A percentile compares a stretch with the other conserved stretches of the same genome.
These are phyloP conservation scores for Plenodomus tracheiphilus DNA, from an alignment of 2,329 filamentous ascomycete species.

Conservation along the genomic window DNA sequence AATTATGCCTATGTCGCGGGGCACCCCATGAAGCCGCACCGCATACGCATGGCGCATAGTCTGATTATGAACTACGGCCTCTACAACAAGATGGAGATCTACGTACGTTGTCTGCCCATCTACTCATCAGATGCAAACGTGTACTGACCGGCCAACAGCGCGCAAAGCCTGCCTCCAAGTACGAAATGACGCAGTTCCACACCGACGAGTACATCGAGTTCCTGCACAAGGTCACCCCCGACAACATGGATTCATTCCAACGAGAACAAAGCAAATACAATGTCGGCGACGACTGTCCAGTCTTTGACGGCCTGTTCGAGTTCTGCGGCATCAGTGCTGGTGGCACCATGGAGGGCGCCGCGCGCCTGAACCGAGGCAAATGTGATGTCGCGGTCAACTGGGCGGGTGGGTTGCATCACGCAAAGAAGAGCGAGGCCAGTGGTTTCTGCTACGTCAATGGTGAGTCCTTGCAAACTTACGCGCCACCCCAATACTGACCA, in stretches of 20 bases:
- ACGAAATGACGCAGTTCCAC: constrained; percentile 74
- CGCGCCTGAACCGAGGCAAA: constrained; percentile 68
- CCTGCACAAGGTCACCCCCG: constrained; percentile 85
- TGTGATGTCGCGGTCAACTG: constrained; percentile 66
- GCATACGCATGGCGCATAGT: constrained; percentile 67
- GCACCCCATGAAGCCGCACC: constrained; percentile 69
- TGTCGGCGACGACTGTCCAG: constrained; percentile 65
- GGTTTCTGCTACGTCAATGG: constrained; percentile 98
- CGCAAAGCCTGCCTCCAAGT: constrained; percentile 60
- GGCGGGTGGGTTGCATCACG: constrained; percentile 95
- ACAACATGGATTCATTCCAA: constrained; percentile 94
- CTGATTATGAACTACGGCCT: constrained; percentile 73
- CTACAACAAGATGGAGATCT: constrained; percentile 76
- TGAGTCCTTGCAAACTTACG: neutral
- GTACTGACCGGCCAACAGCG: constrained; percentile 34
- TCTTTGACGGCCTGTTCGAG: constrained; percentile 71
- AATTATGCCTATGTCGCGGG: constrained; percentile 92
- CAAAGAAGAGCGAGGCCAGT: constrained; percentile 89
- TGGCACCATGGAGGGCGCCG: constrained; percentile 71
- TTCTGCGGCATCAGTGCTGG: constrained; percentile 72
- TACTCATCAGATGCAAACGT: too few species aligned
- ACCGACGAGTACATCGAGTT: constrained; percentile 75
- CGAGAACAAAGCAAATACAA: constrained; percentile 85
- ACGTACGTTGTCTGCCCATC: constrained; percentile 57
- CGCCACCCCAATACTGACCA: neutral